Evolutionary conservation across 176 grass and related monocot genomes (phyloP).

Genomic region (Coix lacrymajobi): DNA sequence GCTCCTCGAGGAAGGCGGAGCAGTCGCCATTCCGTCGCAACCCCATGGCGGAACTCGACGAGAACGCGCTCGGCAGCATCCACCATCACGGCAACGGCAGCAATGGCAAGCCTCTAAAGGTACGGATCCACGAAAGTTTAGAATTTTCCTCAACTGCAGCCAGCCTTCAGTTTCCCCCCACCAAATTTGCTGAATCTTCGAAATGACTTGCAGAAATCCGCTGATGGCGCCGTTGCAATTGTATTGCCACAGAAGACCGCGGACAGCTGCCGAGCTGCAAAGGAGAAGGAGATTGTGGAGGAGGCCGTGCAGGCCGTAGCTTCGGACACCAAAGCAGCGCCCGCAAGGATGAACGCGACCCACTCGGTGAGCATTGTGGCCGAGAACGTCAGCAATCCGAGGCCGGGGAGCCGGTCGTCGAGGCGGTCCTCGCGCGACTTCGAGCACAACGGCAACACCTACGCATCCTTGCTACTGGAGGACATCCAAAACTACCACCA

Average conservation of each 20-base stretch:
- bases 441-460: slow-evolving; percentile 60
- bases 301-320: slow-evolving; percentile 19
- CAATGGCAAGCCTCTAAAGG: slow-evolving; percentile 56
- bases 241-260: slow-evolving; percentile 10
- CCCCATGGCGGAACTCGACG: slow-evolving; percentile 81
- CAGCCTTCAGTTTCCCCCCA: too few species aligned
- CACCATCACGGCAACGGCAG: background rate
- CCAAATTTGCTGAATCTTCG: background rate
- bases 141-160: background rate
- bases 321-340: slow-evolving; percentile 20
- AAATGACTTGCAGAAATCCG: slow-evolving; percentile 22
- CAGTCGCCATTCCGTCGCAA: slow-evolving; percentile 62
- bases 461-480: slow-evolving; percentile 73
- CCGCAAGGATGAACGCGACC: slow-evolving; percentile 37
- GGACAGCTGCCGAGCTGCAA: background rate
- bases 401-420: slow-evolving; percentile 50
- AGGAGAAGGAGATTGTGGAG: slow-evolving; percentile 13
- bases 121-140: slow-evolving; percentile 8
- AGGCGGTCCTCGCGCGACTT: slow-evolving; percentile 71
- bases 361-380: slow-evolving; percentile 42
- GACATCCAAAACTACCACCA: slow-evolving; percentile 95
- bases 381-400: slow-evolving; percentile 40
- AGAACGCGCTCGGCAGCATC: slow-evolving; percentile 33
- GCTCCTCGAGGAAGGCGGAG: slow-evolving; percentile 78
- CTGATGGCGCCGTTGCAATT: slow-evolving; percentile 1